Evolutionary conservation across 1,284 basidiomycete species (phyloP), one percentile per base, ranked within the genome.

Genomic region (Ustilago esculenta): DNA sequence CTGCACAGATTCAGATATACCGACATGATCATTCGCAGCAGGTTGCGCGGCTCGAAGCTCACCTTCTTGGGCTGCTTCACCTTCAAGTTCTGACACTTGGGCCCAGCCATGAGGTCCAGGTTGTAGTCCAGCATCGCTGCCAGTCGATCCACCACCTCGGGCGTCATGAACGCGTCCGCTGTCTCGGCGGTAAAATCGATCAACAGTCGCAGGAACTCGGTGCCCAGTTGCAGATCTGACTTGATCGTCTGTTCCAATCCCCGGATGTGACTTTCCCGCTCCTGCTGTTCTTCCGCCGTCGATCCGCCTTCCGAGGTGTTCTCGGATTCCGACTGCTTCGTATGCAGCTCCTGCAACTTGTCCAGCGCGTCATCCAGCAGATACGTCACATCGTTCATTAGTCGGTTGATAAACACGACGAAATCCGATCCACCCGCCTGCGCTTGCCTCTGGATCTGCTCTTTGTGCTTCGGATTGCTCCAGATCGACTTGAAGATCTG

Each of bases 331-430:
- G 84, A 84, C 82, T 97, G 90, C 50, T 97, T 89, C 42, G 87
- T 87, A 81, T 92, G 89, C 70, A 98, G 94, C 81, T 94, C 92
- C 6, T 88, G 85, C 45, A 99, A 85, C 75, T 94, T 91, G 72
- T 89, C 90, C 49, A 98, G 85, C 5, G 94, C 95, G 79, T 99
- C 96, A 81, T 98, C 95, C 85, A 99, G 89, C 61, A 98, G 89
- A 83, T 94, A 98, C 1, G 96, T 98, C 40, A 96, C 94, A 79
- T 99, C 96, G 86, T 97, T 98, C 86, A 98, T 97, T 87, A 98
- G 90, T 74, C 98, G 86, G 83, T 99, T 98, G 83, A 94, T 88
- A 82, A 99, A 98, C 50, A 91, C 90, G 61, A 98, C 90, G 47
- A 81, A 81, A 29, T 72, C 66, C 18, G 65, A 51, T 12, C 55